These are phyloP conservation scores for Alliaria petiolata DNA, from an alignment of 345 rosid species.

Conservation along the genomic window DNA sequence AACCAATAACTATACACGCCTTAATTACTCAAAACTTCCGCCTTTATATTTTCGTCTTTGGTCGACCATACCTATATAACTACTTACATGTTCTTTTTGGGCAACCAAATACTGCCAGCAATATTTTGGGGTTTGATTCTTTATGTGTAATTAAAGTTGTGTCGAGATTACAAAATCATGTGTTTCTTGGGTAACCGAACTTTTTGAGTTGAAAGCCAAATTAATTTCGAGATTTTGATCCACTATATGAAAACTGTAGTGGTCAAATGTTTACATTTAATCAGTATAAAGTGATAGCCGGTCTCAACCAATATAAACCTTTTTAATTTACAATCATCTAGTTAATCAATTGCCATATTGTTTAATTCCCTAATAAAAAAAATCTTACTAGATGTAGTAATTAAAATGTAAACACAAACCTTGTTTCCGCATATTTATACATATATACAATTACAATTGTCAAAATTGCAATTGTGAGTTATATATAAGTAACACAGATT, in stretches of 20 bases:
- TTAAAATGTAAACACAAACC: not conserved
- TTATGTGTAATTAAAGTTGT: not conserved
- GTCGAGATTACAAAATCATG: not conserved
- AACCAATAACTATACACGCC: constrained; percentile 10
- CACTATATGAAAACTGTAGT: not conserved
- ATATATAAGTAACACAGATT: not conserved
- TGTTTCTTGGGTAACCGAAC: not conserved
- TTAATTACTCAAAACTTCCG: constrained; percentile 1
- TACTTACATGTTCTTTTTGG: constrained; percentile 2
- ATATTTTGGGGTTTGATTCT: not conserved
- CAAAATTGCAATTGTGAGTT: not conserved
- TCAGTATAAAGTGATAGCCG: not conserved
- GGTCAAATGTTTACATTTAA: no score
- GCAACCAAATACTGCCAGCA: not conserved
- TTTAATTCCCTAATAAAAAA: not conserved
- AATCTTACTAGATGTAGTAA: not conserved
- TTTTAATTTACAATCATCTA: not conserved
- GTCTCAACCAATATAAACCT: not conserved
- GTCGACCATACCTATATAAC: constrained; percentile 1
- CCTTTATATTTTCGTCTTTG: not conserved
- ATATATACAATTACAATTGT: not conserved
- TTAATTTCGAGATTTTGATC: not conserved
- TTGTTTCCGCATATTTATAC: not conserved
- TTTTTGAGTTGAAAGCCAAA: not conserved
- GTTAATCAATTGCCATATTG: not conserved